A percentile compares a stretch with the other conserved stretches of the same genome.
phyloP scores from a whole-genome alignment of 2,329 filamentous ascomycete genomes.

The Eutypella sp. region DNA sequence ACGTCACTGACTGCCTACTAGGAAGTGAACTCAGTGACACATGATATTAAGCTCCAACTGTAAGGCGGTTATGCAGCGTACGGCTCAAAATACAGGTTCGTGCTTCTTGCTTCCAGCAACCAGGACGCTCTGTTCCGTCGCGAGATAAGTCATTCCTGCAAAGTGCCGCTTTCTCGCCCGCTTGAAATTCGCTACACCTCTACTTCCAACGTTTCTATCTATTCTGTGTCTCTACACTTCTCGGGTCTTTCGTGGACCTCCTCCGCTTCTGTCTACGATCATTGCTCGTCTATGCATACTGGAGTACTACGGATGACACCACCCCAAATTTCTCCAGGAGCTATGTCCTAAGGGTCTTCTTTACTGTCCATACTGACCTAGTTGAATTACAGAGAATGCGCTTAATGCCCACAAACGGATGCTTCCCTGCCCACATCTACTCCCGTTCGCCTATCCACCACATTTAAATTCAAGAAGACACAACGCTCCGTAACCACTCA shows the following conservation, averaged over 20 bases:
- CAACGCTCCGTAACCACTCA: too few relatives aligned
- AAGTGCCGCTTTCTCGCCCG: too few relatives aligned
- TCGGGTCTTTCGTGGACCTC: constrained; percentile 21
- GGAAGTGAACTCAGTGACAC: too few relatives aligned
- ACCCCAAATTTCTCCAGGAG: constrained; percentile 23
- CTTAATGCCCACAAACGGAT: constrained; percentile 22
- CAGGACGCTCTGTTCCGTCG: neutral
- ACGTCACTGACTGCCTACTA: too few relatives aligned
- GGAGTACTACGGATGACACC: constrained; percentile 21
- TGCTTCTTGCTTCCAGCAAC: constrained; percentile 2
- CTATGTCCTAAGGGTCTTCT: constrained; percentile 28
- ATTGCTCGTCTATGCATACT: constrained; percentile 18
- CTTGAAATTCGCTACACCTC: neutral
- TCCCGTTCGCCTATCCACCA: constrained; percentile 7
- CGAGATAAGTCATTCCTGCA: neutral
- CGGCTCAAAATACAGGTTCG: constrained; percentile 8
- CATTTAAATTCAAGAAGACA: too few relatives aligned
- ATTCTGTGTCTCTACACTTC: constrained; percentile 23
- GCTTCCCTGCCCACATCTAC: constrained; percentile 20
- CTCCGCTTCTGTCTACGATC: constrained; percentile 21
- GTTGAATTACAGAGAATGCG: constrained; percentile 27
- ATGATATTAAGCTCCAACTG: too few relatives aligned
- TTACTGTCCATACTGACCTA: constrained; percentile 28
- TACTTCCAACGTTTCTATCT: constrained; percentile 13
- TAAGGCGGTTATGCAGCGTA: constrained; percentile 13